A percentile compares a stretch with the other conserved stretches of the same genome.
Conservation (phyloP, 2,329 filamentous ascomycete species). For the Allantophomopsis lycopodina region DNA sequence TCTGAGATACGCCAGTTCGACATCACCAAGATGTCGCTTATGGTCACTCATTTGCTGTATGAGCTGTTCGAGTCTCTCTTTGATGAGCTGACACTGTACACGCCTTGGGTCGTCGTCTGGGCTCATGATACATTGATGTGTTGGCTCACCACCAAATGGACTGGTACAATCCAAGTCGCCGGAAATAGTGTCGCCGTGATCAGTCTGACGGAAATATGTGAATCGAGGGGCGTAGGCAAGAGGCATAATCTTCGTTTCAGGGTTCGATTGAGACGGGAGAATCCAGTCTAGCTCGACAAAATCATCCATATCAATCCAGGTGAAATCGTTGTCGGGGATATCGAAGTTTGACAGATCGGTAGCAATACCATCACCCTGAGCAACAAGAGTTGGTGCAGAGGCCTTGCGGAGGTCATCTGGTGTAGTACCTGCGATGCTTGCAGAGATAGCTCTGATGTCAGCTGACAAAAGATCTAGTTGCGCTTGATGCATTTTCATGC, state of each 20-base stretch:
- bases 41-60: constrained; percentile 68
- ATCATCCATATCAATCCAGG: constrained; percentile 99
- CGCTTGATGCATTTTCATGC: constrained; percentile 90
- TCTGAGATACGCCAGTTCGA: constrained; percentile 52
- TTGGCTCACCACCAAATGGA: constrained; percentile 84
- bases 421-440: constrained; percentile 71
- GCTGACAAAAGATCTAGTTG: constrained; percentile 86
- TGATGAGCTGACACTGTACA: constrained; percentile 78
- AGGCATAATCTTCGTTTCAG: constrained; percentile 86
- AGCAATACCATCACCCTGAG: constrained; percentile 39
- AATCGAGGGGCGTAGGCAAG: constrained; percentile 87
- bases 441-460: constrained; percentile 86
- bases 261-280: constrained; percentile 75
- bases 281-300: constrained; percentile 98
- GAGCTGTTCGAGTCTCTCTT: constrained; percentile 65
- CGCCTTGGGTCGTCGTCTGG: constrained; percentile 76
- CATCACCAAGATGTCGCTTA: constrained; percentile 56
- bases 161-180: constrained; percentile 75
- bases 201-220: constrained; percentile 94
- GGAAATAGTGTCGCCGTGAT: constrained; percentile 68
- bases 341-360: constrained; percentile 78
- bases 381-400: constrained; percentile 31
- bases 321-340: constrained; percentile 88
- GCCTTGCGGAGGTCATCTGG: constrained; percentile 59
- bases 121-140: constrained; percentile 92